Evolutionary conservation across 106 monocot species (phyloP), one percentile per base, ranked within the genome.

Genomic region (Dioscorea alata): DNA sequence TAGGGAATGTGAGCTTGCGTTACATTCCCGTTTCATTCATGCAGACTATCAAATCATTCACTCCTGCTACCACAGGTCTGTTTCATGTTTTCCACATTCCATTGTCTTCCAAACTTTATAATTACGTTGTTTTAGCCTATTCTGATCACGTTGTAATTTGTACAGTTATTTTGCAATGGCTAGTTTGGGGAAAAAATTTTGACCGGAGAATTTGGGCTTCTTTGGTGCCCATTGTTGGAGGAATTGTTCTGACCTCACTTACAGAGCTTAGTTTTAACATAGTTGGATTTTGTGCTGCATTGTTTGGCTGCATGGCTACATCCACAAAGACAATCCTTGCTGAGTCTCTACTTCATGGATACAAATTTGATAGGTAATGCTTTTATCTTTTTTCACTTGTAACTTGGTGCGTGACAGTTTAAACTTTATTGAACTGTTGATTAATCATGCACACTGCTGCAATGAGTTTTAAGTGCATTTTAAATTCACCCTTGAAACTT

Each of bases 1-100:
- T 96, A 65, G 95, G 95, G 49, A 96, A 96, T 76, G 91, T 96
- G 24, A 96, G 95, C 86, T 73, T 96, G 80, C 83, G 95, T 52
- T 96, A 96, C 66, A 96, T 96, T 74, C 95, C 95, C 24, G 95
- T 96, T 65, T 91, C 91, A 21, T 96, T 96, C 71, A 96, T 96
- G 95, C 95, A 96, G 69, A 96, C 95, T 15, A 96, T 96, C 60
- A 96, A 96, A 69, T 96, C 95, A 33, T 91, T 96, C 67, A 96
- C 95, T 72, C 95, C 95, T 72, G 95, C 95, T 34, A 96, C 95
- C 20, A 96, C 95, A 84, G 95, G 95, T 94, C 71, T 13, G 49
- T 57, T 50, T 33, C 20, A 48, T 19, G 23, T 61, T 49, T 35
- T 72, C 22, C 22, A 33, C 57, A 9, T 35, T 71, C 13, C 2